Evolutionary conservation across 371 early-diverging fungal species (phyloP).

Genomic region (Mucor piriformis): DNA sequence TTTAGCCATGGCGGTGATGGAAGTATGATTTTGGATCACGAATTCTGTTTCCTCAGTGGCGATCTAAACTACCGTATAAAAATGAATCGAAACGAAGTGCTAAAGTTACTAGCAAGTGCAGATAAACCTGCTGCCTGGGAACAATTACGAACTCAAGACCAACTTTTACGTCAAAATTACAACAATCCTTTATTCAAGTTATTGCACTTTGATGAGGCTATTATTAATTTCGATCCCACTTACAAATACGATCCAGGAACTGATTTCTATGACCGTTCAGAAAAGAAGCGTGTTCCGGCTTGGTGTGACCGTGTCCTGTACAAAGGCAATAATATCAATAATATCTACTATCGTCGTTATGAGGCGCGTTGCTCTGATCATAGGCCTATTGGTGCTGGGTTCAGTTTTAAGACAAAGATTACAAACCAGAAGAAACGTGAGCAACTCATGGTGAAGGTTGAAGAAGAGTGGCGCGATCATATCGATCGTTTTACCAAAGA

Average conservation of each 20-base stretch:
- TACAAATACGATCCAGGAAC: conserved; percentile 86
- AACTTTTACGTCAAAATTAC: conserved; percentile 61
- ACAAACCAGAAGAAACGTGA: conserved; percentile 49
- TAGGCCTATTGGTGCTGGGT: conserved; percentile 75
- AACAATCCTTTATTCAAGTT: conserved; percentile 65
- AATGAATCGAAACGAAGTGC: conserved; percentile 58
- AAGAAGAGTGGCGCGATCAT: conserved; percentile 23
- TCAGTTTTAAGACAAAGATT: conserved; percentile 57
- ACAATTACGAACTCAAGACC: conserved; percentile 64
- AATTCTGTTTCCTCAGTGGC: conserved; percentile 74
- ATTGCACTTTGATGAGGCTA: conserved; percentile 67
- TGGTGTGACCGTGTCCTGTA: conserved; percentile 87
- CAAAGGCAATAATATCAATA: conserved; percentile 41
- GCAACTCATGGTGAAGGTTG: conserved; percentile 23
- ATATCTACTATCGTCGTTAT: conserved; percentile 49
- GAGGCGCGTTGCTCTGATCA: conserved; percentile 80
- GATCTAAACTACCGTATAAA: conserved; percentile 92
- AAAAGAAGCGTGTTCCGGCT: conserved; percentile 83
- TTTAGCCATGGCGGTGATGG: conserved; percentile 54
- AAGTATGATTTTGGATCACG: conserved; percentile 77
- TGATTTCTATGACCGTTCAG: conserved; percentile 77
- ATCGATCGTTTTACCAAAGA: conserved; percentile 18
- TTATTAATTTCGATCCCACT: conserved; percentile 82
- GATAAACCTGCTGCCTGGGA: conserved; percentile 28
- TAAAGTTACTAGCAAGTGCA: conserved; percentile 46